phyloP scores from a whole-genome alignment of 1,284 basidiomycete genomes.

The Pseudozyma flocculosa region DNA sequence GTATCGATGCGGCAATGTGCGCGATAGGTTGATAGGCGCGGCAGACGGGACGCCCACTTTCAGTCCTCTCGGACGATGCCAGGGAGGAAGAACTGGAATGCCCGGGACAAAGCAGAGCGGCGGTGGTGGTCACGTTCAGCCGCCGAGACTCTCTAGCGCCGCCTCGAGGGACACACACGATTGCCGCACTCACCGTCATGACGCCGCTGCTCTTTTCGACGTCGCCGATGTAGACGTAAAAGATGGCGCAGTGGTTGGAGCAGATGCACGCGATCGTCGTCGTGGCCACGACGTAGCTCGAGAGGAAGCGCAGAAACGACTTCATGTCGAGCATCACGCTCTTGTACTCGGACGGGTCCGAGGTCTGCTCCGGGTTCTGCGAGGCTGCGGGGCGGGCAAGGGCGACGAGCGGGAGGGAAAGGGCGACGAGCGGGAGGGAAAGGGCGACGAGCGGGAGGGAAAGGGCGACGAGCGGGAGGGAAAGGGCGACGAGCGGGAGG shows the following conservation, averaged over 20 bases:
- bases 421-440: too few relatives aligned
- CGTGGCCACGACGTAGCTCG: constrained; percentile 48
- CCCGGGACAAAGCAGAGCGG: too few relatives aligned
- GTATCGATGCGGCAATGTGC: too few relatives aligned
- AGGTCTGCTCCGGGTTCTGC: constrained; percentile 18
- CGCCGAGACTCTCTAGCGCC: too few relatives aligned
- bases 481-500: too few relatives aligned
- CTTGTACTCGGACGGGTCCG: constrained; percentile 20
- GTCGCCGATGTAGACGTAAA: constrained; percentile 57
- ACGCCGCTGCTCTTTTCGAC: constrained; percentile 38
- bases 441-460: neutral
- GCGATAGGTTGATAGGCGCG: too few relatives aligned
- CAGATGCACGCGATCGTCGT: constrained; percentile 57
- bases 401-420: too few relatives aligned
- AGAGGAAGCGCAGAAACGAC: constrained; percentile 53
- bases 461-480: too few relatives aligned
- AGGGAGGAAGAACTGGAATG: constrained; percentile 42
- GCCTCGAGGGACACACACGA: too few relatives aligned
- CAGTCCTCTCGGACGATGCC: constrained; percentile 35
- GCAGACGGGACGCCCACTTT: too few relatives aligned
- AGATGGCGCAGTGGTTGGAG: constrained; percentile 55
- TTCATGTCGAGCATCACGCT: constrained; percentile 53
- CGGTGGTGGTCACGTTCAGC: too few relatives aligned
- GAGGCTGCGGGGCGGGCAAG: constrained; percentile 12
- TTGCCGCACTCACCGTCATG: constrained; percentile 44